Evolutionary conservation across 2,329 filamentous ascomycete genomes (phyloP).

Genomic region (Cyphellophora europaea): DNA sequence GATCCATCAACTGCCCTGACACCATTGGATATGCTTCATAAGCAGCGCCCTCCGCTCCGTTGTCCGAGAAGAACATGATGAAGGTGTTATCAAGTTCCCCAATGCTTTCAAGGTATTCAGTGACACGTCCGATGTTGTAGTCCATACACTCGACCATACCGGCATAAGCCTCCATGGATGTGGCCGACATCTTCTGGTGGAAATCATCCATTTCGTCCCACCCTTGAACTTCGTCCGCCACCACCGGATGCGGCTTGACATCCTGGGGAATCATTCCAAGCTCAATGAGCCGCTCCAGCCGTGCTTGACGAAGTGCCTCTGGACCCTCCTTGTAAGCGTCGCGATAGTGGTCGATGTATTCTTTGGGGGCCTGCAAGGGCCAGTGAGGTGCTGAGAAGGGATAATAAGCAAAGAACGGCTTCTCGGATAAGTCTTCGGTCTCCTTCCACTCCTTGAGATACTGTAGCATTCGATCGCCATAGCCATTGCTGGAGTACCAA

Average conservation of each 20-base stretch:
- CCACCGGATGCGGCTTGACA: slow-evolving; percentile 33
- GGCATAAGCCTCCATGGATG: slow-evolving; percentile 42
- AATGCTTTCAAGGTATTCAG: slow-evolving; percentile 35
- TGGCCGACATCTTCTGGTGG: slow-evolving; percentile 31
- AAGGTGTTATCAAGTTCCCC: slow-evolving; percentile 42
- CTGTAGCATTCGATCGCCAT: slow-evolving; percentile 42
- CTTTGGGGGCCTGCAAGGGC: slow-evolving; percentile 41
- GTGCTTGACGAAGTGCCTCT: slow-evolving; percentile 33
- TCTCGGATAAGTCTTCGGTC: slow-evolving; percentile 25
- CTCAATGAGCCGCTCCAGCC: slow-evolving; percentile 37
- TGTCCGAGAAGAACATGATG: slow-evolving; percentile 41
- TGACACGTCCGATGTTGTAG: slow-evolving; percentile 35
- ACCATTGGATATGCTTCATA: slow-evolving; percentile 37
- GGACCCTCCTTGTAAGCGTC: slow-evolving; percentile 43
- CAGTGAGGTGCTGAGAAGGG: slow-evolving; percentile 45
- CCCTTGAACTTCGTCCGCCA: slow-evolving; percentile 31
- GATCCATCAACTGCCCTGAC: slow-evolving; percentile 30
- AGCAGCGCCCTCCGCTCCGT: slow-evolving; percentile 39
- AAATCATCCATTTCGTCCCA: slow-evolving; percentile 31
- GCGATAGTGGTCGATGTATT: slow-evolving; percentile 38
- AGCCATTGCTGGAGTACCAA: slow-evolving; percentile 47
- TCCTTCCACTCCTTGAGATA: slow-evolving; percentile 43
- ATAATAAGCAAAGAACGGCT: slow-evolving; percentile 41
- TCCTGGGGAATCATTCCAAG: slow-evolving; percentile 33
- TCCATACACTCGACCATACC: slow-evolving; percentile 43